Evolutionary conservation across 176 grass and related monocot genomes (phyloP).

Genomic region (Tillandsia fasciculata): DNA sequence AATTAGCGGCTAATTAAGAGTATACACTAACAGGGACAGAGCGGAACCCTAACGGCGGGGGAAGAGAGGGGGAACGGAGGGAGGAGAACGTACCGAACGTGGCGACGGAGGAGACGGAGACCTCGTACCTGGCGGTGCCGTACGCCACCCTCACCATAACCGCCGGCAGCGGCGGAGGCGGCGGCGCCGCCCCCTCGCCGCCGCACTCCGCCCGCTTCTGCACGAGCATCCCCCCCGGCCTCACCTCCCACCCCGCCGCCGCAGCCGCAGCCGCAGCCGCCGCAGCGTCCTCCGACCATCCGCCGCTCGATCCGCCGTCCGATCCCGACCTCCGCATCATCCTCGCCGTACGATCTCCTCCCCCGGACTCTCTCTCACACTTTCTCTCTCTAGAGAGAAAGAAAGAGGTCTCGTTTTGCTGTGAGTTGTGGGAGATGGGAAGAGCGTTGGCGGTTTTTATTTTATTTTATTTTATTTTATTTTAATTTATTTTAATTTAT

Average conservation of each 20-base stretch:
- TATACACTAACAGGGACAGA: background rate
- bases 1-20: background rate
- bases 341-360: slow-evolving; percentile 21
- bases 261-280: slow-evolving; percentile 25
- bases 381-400: background rate
- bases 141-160: slow-evolving; percentile 57
- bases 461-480: too few relatives aligned
- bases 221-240: slow-evolving; percentile 78
- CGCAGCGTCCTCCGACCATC: slow-evolving; percentile 62
- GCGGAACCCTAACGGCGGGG: too few relatives aligned
- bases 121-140: slow-evolving; percentile 45
- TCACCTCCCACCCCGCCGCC: slow-evolving; percentile 52
- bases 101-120: slow-evolving; percentile 69
- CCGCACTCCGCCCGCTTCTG: slow-evolving; percentile 42
- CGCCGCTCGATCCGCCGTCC: slow-evolving; percentile 81
- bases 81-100: slow-evolving; percentile 59
- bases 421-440: too few relatives aligned
- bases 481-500: too few relatives aligned
- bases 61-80: background rate
- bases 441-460: too few relatives aligned
- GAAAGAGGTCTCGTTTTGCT: background rate
- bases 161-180: slow-evolving; percentile 41
- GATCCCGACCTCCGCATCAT: slow-evolving; percentile 71
- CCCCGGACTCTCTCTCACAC: background rate
- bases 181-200: background rate